Evolutionary conservation across 306 rosid genomes (phyloP).

Genomic region (Clitoria ternatea): DNA sequence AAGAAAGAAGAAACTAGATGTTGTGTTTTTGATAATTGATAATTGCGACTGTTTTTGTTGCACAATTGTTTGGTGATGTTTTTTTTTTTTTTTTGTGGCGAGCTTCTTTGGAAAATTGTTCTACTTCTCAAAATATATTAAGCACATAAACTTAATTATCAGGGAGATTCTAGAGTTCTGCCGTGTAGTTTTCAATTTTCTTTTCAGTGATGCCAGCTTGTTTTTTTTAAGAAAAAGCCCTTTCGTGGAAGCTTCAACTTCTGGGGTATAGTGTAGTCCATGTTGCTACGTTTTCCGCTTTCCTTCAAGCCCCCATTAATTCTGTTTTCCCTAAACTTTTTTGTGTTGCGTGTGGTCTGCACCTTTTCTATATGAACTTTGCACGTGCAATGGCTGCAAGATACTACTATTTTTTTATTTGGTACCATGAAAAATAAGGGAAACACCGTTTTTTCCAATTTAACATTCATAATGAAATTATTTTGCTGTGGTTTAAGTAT

Average conservation of each 20-base stretch:
- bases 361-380: neutral
- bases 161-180: neutral
- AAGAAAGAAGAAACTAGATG: neutral
- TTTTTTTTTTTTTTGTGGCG: slow-evolving; percentile 17
- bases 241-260: slow-evolving; percentile 29
- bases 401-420: too few species aligned
- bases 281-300: slow-evolving; percentile 19
- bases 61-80: neutral
- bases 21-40: slow-evolving; percentile 1
- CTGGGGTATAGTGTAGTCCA: neutral
- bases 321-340: slow-evolving; percentile 14
- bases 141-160: neutral
- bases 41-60: slow-evolving; percentile 18
- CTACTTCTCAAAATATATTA: neutral
- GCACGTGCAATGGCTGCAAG: neutral
- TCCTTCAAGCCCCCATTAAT: neutral
- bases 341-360: slow-evolving; percentile 14
- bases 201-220: slow-evolving; percentile 27
- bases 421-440: neutral
- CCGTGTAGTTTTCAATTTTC: slow-evolving; percentile 38
- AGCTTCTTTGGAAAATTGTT: neutral
- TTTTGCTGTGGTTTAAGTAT: neutral
- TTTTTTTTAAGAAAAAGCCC: neutral
- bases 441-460: neutral
- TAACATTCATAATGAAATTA: neutral